Base-by-base conservation (phyloP, 345 rosid genomes). In the Populus nigra region DNA sequence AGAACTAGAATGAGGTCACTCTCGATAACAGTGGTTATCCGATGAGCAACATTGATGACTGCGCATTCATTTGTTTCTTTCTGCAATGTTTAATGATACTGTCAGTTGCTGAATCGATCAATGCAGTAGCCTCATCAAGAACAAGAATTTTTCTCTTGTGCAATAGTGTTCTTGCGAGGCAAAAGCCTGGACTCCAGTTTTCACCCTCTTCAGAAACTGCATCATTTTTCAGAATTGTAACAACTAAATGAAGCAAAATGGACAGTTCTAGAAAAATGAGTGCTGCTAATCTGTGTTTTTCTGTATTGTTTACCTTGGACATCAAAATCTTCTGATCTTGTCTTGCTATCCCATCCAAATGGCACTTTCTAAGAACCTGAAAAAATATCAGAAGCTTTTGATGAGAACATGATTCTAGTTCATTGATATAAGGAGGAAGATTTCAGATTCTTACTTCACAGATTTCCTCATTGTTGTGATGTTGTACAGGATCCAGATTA, bases 101-200 rank as follows among this genome's bases (percentile, higher is more conserved):
- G 36, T 33, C 36, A 33, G 36, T 90, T 5, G 90, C 89, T 0
- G 90, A 86, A 71, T 90, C 94, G 5, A 90, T 87, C 0, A 89
- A 90, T 66, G 92, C 94, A 15, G 90, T 90, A 36, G 91, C 92
- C 80, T 90, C 92, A 78, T 90, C 90, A 61, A 89, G 89, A 41
- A 90, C 88, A 83, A 90, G 73, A 25, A 88, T 85, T 88, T 85
- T 88, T 63, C 90, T 84, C 78, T 76, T 89, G 81, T 88, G 85
- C 4, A 88, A 81, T 50, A 88, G 74, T n/a, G 86, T 89, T 38
- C 90, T 80, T 22, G 90, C 93, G 1, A 90, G 86, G 41, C 91
- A 90, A 15, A 90, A 85, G 10, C 92, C 94, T 84, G 88, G 82
- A 68, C 94, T 90, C 91, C 92, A 90, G 74, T 90, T 89, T 68